Evolutionary conservation across 2,329 filamentous ascomycete genomes (phyloP), one percentile per base, ranked within the genome.

Genomic region (Talaromyces islandicus): DNA sequence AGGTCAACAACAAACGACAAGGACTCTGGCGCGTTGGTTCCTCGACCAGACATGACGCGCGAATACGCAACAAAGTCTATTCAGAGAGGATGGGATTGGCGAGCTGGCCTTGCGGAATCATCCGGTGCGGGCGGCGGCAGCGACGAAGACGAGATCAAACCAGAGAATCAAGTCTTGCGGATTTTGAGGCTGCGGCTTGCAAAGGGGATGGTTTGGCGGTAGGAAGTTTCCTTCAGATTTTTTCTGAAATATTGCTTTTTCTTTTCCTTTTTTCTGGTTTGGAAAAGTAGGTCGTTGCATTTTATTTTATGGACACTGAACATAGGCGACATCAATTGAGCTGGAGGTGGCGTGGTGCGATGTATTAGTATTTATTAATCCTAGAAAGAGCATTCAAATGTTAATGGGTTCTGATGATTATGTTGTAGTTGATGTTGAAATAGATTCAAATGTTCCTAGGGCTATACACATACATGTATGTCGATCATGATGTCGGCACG

Each of bases 51-150:
- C 48, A 65, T 67, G 48, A 57, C 59, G 6, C 61, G 53, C 17
- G 55, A 63, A 38, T 66, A 66, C 30, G 62, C 65, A 21, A 66
- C 65, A 21, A 66, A 59, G 6, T 41, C 51, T 60, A 70, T 64
- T 62, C 70, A 84, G 64, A 78, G 88, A 57, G 85, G 85, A 12
- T 92, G 89, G 90, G 89, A 87, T 78, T 95, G 88, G 87, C 79
- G 85, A 69, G 77, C 76, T 9, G 81, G 80, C 1, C 77, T 90
- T 52, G 71, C 77, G 10, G 81, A 83, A 30, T 80, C 79, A 30
- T 80, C 79, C 11, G 84, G 83, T 19, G 85, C 78, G 63, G 24
- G 17, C n/a, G n/a, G n/a, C n/a, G n/a, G 38, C 41, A 38, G 29
- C 17, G 60, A 56, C 2, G 56, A 25, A 19, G 57, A 54, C 9